Evolutionary conservation across 176 grass and related monocot genomes (phyloP), one percentile per base, ranked within the genome.

Genomic region (Otatea glauca): DNA sequence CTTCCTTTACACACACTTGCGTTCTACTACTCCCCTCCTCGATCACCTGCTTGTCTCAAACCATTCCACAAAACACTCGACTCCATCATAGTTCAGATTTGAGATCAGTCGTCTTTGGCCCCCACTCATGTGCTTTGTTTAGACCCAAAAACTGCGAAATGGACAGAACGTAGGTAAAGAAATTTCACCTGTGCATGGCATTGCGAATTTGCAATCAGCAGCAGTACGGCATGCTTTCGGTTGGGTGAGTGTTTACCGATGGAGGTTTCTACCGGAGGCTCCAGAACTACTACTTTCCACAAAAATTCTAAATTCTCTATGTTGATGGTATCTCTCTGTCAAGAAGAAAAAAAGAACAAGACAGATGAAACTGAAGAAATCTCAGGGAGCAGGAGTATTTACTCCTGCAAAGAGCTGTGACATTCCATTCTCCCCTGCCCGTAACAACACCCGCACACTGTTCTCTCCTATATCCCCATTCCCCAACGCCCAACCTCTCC

Each of bases 21-120:
- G 29, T 14, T 75, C 70, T 51, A 75, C 81, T 75, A 58, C 70
- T 61, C 70, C 41, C 13, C 56, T 38, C 59, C 25, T 5, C 10
- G 43, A 44, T 18, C 37, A 6, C 51, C 17, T 54, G 16, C 12
- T 9, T 39, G 25, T 34, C 17, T 48, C 65, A 20, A 55, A 4
- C 4, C 20, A 42, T 53, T 16, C 45, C 62, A 61, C 13, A 7
- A 7, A 4, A 23, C 32, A 61, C 51, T 18, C 12, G 4, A 69
- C 20, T 51, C 23, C 70, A 72, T 75, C 32, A 8, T 53, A 7
- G 27, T 21, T 13, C 50, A 20, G 9, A 10, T 56, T 56, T 75
- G 72, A 35, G 37, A 56, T 14, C 27, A 13, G 5, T 11, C 15
- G 70, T 73, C 70, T 7, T 73, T 49, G n/a, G n/a, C 15, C 44